Evolutionary conservation across 805 yeast species (phyloP).

Genomic region (Tetrapisispora fleetii): DNA sequence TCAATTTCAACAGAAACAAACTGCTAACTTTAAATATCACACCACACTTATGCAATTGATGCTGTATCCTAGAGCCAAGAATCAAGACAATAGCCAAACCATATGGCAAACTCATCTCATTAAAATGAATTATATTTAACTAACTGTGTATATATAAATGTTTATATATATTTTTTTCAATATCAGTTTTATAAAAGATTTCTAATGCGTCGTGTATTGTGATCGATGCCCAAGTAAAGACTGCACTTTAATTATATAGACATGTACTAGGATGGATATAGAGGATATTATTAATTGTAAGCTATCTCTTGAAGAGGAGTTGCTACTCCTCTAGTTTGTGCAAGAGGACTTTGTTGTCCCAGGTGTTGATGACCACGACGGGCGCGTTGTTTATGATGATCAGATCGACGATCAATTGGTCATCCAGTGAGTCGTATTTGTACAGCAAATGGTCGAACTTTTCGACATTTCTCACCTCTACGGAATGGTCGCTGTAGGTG

Average conservation of each 20-base stretch:
- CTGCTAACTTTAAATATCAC: too few species aligned
- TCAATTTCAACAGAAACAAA: too few species aligned
- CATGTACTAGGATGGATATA: not conserved
- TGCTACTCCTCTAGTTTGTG: not conserved
- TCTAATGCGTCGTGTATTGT: not conserved
- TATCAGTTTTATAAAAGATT: too few species aligned
- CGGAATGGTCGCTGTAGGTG: conserved; percentile 15
- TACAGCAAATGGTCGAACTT: conserved; percentile 11
- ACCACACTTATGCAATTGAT: too few species aligned
- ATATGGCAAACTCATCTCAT: too few species aligned
- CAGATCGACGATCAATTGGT: not conserved
- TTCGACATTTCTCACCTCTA: conserved; percentile 19
- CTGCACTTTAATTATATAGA: not conserved
- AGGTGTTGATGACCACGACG: not conserved
- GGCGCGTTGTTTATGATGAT: not conserved
- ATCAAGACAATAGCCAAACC: too few species aligned
- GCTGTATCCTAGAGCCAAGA: too few species aligned
- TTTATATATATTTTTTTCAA: too few species aligned
- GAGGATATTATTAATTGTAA: not conserved
- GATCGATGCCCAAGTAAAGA: not conserved
- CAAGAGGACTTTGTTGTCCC: conserved; percentile 1
- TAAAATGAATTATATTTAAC: too few species aligned
- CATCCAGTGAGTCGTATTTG: conserved; percentile 6
- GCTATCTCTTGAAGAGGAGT: not conserved
- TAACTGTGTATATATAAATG: too few species aligned